phyloP scores from a whole-genome alignment of 108 stramenopile genomes.

The Skeletonema marinoi region DNA sequence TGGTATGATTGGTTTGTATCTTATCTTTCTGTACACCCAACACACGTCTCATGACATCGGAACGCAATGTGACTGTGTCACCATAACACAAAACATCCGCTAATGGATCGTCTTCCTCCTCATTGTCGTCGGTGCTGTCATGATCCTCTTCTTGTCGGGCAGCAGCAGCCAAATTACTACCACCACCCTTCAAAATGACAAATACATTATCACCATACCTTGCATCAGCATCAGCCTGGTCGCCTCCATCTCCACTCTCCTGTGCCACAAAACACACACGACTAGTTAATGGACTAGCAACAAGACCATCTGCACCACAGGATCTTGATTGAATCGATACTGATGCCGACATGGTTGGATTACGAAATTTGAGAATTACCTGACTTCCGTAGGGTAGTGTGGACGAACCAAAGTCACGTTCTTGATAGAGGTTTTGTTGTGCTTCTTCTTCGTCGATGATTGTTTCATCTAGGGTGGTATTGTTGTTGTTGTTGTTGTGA shows the following conservation, averaged over 20 bases:
- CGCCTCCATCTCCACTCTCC: conserved; percentile 15
- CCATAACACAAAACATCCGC: conserved; percentile 32
- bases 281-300: not conserved
- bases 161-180: not conserved
- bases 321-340: conserved; percentile 20
- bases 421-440: not conserved
- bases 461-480: conserved; percentile 2
- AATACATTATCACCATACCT: conserved; percentile 3
- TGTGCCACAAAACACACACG: conserved; percentile 37
- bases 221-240: not conserved
- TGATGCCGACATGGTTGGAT: conserved; percentile 29
- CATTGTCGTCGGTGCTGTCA: not conserved
- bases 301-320: not conserved
- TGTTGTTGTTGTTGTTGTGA: not conserved
- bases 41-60: conserved; percentile 23
- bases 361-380: conserved; percentile 28
- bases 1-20: not conserved
- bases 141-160: conserved; percentile 5
- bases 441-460: conserved; percentile 10
- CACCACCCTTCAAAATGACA: not conserved
- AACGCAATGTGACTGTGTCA: conserved; percentile 32
- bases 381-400: conserved; percentile 31
- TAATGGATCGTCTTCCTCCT: not conserved
- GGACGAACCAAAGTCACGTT: conserved; percentile 1
- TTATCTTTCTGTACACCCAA: conserved; percentile 35